Evolutionary conservation across 768 basidiomycete species (phyloP).

Genomic region (Pleurotus citrinopileatus): DNA sequence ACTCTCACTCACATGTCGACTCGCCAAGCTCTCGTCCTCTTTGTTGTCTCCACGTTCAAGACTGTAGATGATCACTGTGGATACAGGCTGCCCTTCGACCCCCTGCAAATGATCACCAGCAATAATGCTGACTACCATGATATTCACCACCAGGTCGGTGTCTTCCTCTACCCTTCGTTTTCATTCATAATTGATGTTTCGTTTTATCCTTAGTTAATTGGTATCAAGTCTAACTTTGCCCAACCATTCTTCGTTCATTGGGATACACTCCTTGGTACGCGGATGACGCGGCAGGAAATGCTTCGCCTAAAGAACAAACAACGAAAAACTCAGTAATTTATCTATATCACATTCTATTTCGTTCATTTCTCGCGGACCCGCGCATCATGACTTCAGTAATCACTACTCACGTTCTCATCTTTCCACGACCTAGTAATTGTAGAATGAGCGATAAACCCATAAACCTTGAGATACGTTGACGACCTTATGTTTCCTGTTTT

Average conservation of each 20-base stretch:
- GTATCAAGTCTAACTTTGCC: slow-evolving; percentile 93
- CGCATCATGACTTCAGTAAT: neutral
- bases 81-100: slow-evolving; percentile 88
- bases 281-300: slow-evolving; percentile 72
- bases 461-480: neutral
- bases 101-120: slow-evolving; percentile 75
- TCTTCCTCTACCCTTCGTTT: neutral
- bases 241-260: slow-evolving; percentile 97
- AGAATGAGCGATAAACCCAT: too few relatives aligned
- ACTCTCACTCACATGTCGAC: slow-evolving; percentile 60
- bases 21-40: slow-evolving; percentile 84
- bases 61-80: slow-evolving; percentile 97
- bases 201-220: slow-evolving; percentile 48
- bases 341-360: neutral
- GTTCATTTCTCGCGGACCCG: neutral
- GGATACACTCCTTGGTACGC: slow-evolving; percentile 83
- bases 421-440: neutral
- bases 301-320: slow-evolving; percentile 37
- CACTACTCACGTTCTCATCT: neutral
- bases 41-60: slow-evolving; percentile 81
- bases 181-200: slow-evolving; percentile 6
- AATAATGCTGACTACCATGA: slow-evolving; percentile 99
- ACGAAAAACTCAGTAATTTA: slow-evolving; percentile 26
- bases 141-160: slow-evolving; percentile 88
- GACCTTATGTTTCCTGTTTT: neutral